Evolutionary conservation across 805 yeast species (phyloP).

Genomic region (Brettanomyces naardenensis): DNA sequence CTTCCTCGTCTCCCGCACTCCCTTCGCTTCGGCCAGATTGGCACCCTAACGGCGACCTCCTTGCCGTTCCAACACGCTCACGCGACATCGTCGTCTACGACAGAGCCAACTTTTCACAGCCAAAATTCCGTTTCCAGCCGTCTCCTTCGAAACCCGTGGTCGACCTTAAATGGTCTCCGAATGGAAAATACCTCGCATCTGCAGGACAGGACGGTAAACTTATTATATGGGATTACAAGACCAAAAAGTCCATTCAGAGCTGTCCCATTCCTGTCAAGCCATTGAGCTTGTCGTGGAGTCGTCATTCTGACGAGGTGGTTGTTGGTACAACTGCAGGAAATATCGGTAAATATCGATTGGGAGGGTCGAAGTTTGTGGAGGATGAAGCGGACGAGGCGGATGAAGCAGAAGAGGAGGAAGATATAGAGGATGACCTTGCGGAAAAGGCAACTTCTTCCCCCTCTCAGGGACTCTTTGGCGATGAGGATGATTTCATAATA

Average conservation of each 20-base stretch:
- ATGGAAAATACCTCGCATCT: constrained; percentile 53
- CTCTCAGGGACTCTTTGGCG: constrained; percentile 24
- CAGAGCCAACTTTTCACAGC: constrained; percentile 26
- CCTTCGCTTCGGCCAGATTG: constrained; percentile 50
- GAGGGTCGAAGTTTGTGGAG: constrained; percentile 7
- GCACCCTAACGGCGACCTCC: constrained; percentile 61
- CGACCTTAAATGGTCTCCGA: constrained; percentile 54
- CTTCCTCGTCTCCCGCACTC: constrained; percentile 9
- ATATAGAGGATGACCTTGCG: constrained; percentile 7
- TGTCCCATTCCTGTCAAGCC: constrained; percentile 16
- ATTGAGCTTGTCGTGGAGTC: constrained; percentile 27
- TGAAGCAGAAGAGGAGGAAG: constrained; percentile 10
- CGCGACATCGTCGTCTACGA: constrained; percentile 38
- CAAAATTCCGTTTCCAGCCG: constrained; percentile 13
- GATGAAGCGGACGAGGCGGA: constrained; percentile 11
- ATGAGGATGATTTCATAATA: constrained; percentile 46
- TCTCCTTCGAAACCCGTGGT: constrained; percentile 29
- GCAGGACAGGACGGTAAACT: constrained; percentile 43
- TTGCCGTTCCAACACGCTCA: constrained; percentile 57
- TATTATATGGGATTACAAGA: constrained; percentile 46
- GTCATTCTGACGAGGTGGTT: constrained; percentile 20
- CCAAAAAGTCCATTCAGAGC: constrained; percentile 27
- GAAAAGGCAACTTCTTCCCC: constrained; percentile 1
- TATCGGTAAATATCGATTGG: constrained; percentile 15
- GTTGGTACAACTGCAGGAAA: constrained; percentile 39